phyloP scores from a whole-genome alignment of 495 filamentous ascomycete species.

The Cryomyces minteri region DNA sequence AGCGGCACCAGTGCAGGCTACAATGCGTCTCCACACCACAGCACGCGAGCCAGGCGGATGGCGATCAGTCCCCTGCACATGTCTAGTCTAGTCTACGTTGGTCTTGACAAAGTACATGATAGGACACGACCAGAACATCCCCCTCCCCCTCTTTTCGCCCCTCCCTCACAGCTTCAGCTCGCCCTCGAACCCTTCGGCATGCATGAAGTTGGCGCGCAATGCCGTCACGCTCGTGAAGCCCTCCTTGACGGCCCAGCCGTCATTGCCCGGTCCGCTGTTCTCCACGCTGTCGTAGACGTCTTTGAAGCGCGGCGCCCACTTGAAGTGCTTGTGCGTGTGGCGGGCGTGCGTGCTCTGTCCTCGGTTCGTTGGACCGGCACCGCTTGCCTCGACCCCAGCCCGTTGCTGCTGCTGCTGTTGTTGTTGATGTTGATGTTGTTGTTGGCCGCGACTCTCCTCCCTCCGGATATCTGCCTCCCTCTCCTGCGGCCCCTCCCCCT shows the following conservation, averaged over 20 bases:
- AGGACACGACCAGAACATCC: too few relatives aligned
- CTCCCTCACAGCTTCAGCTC: constrained; percentile 71
- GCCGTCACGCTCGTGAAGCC: constrained; percentile 83
- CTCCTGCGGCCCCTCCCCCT: constrained; percentile 37
- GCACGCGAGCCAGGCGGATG: too few relatives aligned
- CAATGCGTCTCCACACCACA: too few relatives aligned
- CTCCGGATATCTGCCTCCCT: constrained; percentile 34
- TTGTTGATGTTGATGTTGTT: constrained; percentile 9
- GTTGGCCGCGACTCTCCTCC: constrained; percentile 28
- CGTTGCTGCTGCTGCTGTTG: constrained; percentile 10
- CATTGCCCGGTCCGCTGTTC: constrained; percentile 62
- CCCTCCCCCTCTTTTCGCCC: not conserved
- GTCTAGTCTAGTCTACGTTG: too few relatives aligned
- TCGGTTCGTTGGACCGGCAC: constrained; percentile 3
- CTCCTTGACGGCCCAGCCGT: constrained; percentile 85
- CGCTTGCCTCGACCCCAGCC: not conserved
- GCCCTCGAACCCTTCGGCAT: constrained; percentile 38
- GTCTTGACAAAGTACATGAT: too few relatives aligned
- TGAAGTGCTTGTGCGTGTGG: constrained; percentile 70
- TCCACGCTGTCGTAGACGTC: constrained; percentile 78
- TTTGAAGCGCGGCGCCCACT: constrained; percentile 74
- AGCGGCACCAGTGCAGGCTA: too few relatives aligned
- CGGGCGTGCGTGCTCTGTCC: constrained; percentile 13
- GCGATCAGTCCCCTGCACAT: too few relatives aligned
- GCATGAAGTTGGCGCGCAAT: constrained; percentile 82